phyloP scores from a whole-genome alignment of 441 rosid species.

The Brassica hybrid region DNA sequence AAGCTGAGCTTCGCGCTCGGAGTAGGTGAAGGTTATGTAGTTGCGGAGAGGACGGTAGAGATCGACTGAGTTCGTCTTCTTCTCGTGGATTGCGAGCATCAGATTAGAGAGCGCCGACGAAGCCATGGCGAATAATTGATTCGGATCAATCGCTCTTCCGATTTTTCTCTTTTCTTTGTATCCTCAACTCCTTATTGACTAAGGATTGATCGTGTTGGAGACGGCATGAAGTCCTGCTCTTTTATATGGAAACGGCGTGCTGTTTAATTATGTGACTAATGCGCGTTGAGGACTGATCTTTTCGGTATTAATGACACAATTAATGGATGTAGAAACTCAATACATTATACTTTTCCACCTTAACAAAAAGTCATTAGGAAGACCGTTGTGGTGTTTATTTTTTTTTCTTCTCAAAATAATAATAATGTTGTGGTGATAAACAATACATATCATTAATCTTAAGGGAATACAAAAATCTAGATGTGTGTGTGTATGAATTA shows the following conservation, averaged over 20 bases:
- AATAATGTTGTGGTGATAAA: constrained; percentile 21
- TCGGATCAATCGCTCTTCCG: background rate
- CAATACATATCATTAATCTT: constrained; percentile 25
- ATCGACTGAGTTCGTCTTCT: constrained; percentile 75
- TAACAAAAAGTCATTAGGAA: no score
- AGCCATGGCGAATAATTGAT: no score
- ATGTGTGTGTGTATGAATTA: background rate
- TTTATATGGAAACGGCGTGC: constrained; percentile 15
- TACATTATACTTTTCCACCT: background rate
- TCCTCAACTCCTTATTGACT: constrained; percentile 41
- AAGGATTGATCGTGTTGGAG: background rate
- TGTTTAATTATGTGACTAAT: background rate
- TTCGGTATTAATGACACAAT: background rate
- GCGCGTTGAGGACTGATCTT: background rate
- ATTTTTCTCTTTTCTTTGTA: background rate
- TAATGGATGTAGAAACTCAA: background rate
- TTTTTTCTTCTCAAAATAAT: background rate
- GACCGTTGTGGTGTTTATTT: no score
- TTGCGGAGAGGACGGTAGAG: constrained; percentile 95
- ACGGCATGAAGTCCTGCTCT: constrained; percentile 26
- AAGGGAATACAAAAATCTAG: constrained; percentile 29
- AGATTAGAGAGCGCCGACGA: constrained; percentile 68
- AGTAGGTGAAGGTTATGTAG: constrained; percentile 73
- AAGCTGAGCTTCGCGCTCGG: constrained; percentile 93
- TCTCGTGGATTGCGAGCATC: constrained; percentile 95